These are phyloP conservation scores for Talaromyces sp. DNA, from an alignment of 2,329 filamentous ascomycete genomes.

Conservation along the genomic window DNA sequence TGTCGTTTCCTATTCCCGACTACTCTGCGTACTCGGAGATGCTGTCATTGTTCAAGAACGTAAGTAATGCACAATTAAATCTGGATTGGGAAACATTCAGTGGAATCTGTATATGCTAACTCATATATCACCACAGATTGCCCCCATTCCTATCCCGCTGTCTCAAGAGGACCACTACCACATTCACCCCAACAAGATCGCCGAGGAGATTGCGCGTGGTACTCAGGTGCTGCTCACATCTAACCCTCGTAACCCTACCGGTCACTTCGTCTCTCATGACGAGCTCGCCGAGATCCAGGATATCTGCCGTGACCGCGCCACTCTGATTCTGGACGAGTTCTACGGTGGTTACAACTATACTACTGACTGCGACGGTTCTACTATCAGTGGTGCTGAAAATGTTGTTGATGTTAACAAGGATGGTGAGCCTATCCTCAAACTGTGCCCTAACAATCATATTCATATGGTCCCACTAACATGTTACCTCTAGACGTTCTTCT, in stretches of 20 bases:
- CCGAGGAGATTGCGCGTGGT: conserved; percentile 84
- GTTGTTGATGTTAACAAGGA: conserved; percentile 86
- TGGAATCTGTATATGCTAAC: conserved; percentile 3
- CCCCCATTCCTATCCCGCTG: conserved; percentile 82
- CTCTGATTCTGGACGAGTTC: conserved; percentile 94
- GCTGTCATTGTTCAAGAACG: conserved; percentile 89
- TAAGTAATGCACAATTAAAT: conserved; percentile 20
- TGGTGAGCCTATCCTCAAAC: conserved; percentile 31
- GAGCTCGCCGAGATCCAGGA: conserved; percentile 90
- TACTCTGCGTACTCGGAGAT: conserved; percentile 99
- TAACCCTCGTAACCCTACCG: conserved; percentile 93
- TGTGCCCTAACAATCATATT: neutral
- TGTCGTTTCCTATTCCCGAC: conserved; percentile 92
- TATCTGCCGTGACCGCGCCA: conserved; percentile 85
- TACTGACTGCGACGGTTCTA: conserved; percentile 83
- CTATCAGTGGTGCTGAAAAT: conserved; percentile 87
- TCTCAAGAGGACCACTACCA: conserved; percentile 86
- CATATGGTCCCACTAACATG: conserved; percentile 14
- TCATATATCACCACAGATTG: conserved; percentile 60
- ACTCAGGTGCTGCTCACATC: conserved; percentile 89
- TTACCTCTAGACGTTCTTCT: conserved; percentile 72
- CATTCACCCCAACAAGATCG: conserved; percentile 90
- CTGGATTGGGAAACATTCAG: neutral
- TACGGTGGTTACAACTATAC: conserved; percentile 97
- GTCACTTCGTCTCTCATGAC: conserved; percentile 80